A percentile compares a stretch with the other conserved stretches of the same genome.
Conservation (phyloP, 1,139 yeast genomes). For the Lodderomyces metapsilosis region DNA sequence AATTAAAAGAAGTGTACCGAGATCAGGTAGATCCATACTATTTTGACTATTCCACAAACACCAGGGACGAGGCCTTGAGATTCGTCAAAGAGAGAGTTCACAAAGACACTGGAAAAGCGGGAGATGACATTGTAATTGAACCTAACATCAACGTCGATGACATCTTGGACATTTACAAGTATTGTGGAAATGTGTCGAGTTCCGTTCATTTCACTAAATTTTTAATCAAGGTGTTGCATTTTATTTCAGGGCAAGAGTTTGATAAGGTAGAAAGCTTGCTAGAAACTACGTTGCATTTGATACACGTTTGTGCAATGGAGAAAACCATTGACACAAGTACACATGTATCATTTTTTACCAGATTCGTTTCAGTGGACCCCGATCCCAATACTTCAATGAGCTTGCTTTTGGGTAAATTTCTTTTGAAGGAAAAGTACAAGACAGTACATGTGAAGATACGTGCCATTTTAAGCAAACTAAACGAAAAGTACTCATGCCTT, state of each 20-base stretch:
- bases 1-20: constrained; percentile 58
- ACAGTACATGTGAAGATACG: constrained; percentile 52
- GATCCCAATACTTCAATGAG: neutral
- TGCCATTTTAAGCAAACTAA: constrained; percentile 47
- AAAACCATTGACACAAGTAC: constrained; percentile 25
- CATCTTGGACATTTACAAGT: constrained; percentile 33
- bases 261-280: constrained; percentile 55
- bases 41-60: constrained; percentile 73
- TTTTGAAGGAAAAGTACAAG: constrained; percentile 39
- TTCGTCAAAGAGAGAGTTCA: constrained; percentile 48
- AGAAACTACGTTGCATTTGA: constrained; percentile 61
- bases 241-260: constrained; percentile 35
- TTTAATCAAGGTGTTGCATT: constrained; percentile 47
- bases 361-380: constrained; percentile 4
- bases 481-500: constrained; percentile 24
- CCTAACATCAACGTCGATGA: constrained; percentile 36
- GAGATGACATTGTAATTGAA: constrained; percentile 46
- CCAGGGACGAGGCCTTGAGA: constrained; percentile 71
- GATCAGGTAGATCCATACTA: constrained; percentile 75
- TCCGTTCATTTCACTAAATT: constrained; percentile 53
- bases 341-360: constrained; percentile 36
- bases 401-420: constrained; percentile 41
- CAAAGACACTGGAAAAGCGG: constrained; percentile 31
- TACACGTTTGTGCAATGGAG: constrained; percentile 54
- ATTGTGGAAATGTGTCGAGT: constrained; percentile 46